phyloP scores from a whole-genome alignment of 805 yeast species.

The Saccharomyces jurei region DNA sequence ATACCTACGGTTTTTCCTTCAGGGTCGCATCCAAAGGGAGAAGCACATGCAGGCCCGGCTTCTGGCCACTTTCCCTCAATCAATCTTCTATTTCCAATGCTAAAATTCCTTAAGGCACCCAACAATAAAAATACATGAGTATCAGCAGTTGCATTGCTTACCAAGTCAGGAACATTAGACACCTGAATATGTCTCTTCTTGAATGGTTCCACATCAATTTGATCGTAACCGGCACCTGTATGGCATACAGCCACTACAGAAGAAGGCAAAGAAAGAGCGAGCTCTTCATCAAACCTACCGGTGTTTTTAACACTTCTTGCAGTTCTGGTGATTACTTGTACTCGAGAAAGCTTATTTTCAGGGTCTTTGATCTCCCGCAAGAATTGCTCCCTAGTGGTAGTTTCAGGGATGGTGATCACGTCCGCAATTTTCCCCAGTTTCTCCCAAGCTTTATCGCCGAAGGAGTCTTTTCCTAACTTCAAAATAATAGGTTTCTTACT shows the following conservation, averaged over 20 bases:
- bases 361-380: constrained; percentile 27
- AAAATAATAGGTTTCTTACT: constrained; percentile 48
- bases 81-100: constrained; percentile 46
- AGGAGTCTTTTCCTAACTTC: constrained; percentile 52
- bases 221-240: constrained; percentile 73
- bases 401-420: constrained; percentile 38
- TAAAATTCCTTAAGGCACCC: constrained; percentile 62
- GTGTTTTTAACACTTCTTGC: constrained; percentile 44
- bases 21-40: constrained; percentile 66
- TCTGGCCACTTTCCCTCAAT: constrained; percentile 56
- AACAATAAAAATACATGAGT: constrained; percentile 56
- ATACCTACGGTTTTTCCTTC: constrained; percentile 71
- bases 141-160: constrained; percentile 65
- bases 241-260: constrained; percentile 48
- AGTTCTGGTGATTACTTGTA: constrained; percentile 42
- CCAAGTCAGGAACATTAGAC: constrained; percentile 60
- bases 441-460: constrained; percentile 63
- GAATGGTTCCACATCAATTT: constrained; percentile 50
- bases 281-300: constrained; percentile 59
- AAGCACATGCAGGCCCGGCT: constrained; percentile 52
- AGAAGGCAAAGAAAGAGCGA: constrained; percentile 46
- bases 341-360: constrained; percentile 24
- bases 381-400: constrained; percentile 33
- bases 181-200: constrained; percentile 48
- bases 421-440: constrained; percentile 40